These are phyloP conservation scores for Moricandia arvensis DNA, from an alignment of 345 rosid genomes.

Conservation along the genomic window DNA sequence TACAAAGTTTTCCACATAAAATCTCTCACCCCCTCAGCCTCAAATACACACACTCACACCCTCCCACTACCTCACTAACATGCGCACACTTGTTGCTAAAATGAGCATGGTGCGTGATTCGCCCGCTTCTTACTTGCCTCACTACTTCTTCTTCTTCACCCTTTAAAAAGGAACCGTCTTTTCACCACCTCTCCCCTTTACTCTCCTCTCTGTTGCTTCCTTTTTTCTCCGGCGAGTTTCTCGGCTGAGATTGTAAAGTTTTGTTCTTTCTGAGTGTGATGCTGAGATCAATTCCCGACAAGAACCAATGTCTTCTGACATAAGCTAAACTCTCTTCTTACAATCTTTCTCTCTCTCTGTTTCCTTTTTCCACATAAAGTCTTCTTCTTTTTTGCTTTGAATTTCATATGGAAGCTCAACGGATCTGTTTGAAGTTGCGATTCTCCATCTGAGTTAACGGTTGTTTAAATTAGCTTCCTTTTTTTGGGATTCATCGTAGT, in stretches of 20 bases:
- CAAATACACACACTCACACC: conserved; percentile 1
- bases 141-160: neutral
- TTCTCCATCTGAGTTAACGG: conserved; percentile 22
- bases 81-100: conserved; percentile 38
- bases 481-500: neutral
- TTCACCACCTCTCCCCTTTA: conserved; percentile 14
- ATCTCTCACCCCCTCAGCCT: neutral
- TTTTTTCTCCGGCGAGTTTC: conserved; percentile 29
- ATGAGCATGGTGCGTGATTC: conserved; percentile 44
- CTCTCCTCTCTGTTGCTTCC: neutral
- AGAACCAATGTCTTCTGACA: conserved; percentile 83
- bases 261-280: conserved; percentile 3
- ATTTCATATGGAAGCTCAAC: conserved; percentile 23
- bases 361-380: neutral
- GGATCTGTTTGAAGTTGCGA: conserved; percentile 14
- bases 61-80: conserved; percentile 25
- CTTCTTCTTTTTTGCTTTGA: neutral
- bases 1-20: conserved; percentile 40
- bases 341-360: conserved; percentile 12
- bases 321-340: conserved; percentile 49
- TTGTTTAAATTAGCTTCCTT: conserved; percentile 4
- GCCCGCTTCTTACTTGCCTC: conserved; percentile 26
- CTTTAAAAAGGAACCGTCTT: conserved; percentile 32
- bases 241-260: conserved; percentile 20
- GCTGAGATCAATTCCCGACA: conserved; percentile 19